A percentile compares a stretch with the other conserved stretches of the same genome.
These are phyloP conservation scores for Trametes cinnabarina DNA, from an alignment of 768 basidiomycete genomes.

Conservation along the genomic window DNA sequence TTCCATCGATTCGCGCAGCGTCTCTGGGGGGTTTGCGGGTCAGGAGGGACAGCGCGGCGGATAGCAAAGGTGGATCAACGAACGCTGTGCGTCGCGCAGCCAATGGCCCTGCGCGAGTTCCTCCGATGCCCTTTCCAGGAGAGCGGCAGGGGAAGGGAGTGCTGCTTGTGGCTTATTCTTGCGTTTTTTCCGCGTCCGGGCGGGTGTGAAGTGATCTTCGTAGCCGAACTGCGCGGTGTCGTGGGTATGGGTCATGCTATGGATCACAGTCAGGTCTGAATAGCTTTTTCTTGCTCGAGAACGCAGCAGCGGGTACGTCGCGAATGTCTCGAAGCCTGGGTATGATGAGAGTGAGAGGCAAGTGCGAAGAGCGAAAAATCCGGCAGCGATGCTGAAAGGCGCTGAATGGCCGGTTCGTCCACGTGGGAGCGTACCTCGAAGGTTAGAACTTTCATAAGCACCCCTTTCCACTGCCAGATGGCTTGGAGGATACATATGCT, in stretches of 20 bases:
- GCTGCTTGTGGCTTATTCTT: slow-evolving; percentile 37
- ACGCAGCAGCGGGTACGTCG: neutral
- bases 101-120: slow-evolving; percentile 52
- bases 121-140: slow-evolving; percentile 43
- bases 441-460: too few species aligned
- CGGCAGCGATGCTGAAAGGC: too few species aligned
- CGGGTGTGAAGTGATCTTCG: slow-evolving; percentile 52
- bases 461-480: too few species aligned
- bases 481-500: too few species aligned
- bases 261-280: too few species aligned
- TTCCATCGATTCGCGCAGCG: slow-evolving; percentile 25
- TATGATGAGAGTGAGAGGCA: too few species aligned
- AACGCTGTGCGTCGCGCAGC: slow-evolving; percentile 56
- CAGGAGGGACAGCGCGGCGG: slow-evolving; percentile 8
- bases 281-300: too few species aligned
- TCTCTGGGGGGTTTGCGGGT: slow-evolving; percentile 18
- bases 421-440: too few species aligned
- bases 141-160: slow-evolving; percentile 35
- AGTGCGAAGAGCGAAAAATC: too few species aligned
- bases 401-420: too few species aligned
- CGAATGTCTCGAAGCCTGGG: neutral
- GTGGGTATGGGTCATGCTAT: neutral
- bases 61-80: slow-evolving; percentile 29
- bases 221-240: slow-evolving; percentile 35
- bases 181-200: slow-evolving; percentile 52